Base-by-base conservation (phyloP, 129 eudicot species). In the Kitagawia praeruptora region DNA sequence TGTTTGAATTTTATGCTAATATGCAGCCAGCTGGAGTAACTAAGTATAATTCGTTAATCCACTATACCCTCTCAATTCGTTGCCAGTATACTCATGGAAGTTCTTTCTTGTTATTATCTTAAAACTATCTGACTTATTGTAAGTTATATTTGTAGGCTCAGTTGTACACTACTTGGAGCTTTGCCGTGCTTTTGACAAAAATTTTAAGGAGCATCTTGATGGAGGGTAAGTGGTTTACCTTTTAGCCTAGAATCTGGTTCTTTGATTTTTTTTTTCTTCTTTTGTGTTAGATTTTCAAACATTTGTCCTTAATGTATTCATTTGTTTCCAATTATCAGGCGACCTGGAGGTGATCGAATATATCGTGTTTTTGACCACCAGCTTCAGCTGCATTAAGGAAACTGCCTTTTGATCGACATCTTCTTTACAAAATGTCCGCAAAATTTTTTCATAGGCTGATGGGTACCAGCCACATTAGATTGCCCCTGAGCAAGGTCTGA, bases 21-120 rank as follows among this genome's bases (percentile, higher is more conserved):
- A 56, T 84, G 85, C 90, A 91, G 97, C 97, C 93, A 75, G 82
- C 48, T 74, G 90, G 91, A 89, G 88, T 87, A 46, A 85, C 92
- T 72, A 87, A 81, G 75, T 81, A 89, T 80, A 89, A 89, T 80
- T 87, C 76, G 70, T 83, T 91, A 82, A 85, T 91, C 70, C 91
- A 89, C 80, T 84, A 80, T 79, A 88, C 97, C 75, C 86, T 89
- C 80, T 87, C 97, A 46, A 87, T 86, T 77, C 34, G 34, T 31
- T 31, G 34, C 34, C 34, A 31, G 34, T 31, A 31, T 27, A 42
- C 75, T 40, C 63, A 15, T 46, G 27, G 28, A 4, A 72, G 10
- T 72, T 18, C 11, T 10, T 19, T 74, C 61, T 47, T 34, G 67
- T 49, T 51, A 18, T 40, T 18, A 45, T 66, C 12, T 56, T n/a